Base-by-base conservation (phyloP, 345 rosid genomes). In the Eucalyptus marginata region DNA sequence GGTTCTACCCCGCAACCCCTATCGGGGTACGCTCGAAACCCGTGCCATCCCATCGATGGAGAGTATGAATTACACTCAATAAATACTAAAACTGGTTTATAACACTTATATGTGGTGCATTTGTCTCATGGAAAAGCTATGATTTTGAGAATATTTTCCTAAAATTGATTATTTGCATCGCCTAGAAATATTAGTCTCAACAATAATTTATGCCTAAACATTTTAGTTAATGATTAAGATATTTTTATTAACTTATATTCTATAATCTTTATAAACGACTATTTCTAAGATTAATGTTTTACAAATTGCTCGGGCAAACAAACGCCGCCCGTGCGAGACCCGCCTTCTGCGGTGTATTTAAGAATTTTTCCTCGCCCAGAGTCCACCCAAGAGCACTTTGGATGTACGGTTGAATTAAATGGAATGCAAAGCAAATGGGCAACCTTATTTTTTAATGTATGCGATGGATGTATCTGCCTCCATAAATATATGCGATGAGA, bases 41-140 rank as follows among this genome's bases (percentile, higher is more conserved):
- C 13, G 1, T 56, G 13, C 1, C 29, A 56, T 0, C 3, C 13
- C 3, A 0, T 56, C 3, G 6, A 24, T 56, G 3, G 6, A 18
- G 62, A 56, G 29, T 52, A 24, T 56, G 29, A 56, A 22, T 10
- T 25, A 56, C 12, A 56, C 6, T 25, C 2, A 24, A 0, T 10
- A 9, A 13, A 56, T 56, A 56, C 13, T 40, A 9, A 36, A 3
- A 71, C 22, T 1, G 3, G 14, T 20, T 71, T 5, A 18, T 9
- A 3, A 22, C 18, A 71, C 44, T 9, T 18, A 18, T 33, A 17
- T n/a, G 36, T n/a, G 76, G 76, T 64, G 11, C 76, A 7, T n/a
- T 64, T n/a, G 76, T n/a, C 76, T 7, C 10, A 8, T 7, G 13
- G 20, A n/a, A n/a, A 64, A n/a, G 33, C 5, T 3, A 36, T 68